phyloP scores from a whole-genome alignment of 805 yeast genomes.

The Kodamaea kaohsiungensis region DNA sequence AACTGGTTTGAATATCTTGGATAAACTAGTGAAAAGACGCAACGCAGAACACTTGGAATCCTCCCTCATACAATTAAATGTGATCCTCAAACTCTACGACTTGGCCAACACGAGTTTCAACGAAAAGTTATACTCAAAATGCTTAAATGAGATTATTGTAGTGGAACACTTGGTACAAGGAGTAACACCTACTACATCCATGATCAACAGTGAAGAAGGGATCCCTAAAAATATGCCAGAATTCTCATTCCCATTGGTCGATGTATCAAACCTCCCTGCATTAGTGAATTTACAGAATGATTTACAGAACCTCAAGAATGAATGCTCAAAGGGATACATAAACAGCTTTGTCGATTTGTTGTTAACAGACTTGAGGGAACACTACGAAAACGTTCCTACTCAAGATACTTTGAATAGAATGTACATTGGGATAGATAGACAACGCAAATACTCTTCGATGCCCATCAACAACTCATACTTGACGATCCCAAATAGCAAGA shows the following conservation, averaged over 20 bases:
- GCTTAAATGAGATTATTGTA: constrained; percentile 58
- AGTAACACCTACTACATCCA: constrained; percentile 15
- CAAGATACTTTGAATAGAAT: constrained; percentile 55
- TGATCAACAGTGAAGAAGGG: constrained; percentile 13
- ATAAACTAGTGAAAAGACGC: constrained; percentile 51
- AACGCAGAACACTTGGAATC: constrained; percentile 67
- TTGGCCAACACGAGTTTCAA: constrained; percentile 43
- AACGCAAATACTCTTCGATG: constrained; percentile 19
- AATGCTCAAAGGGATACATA: constrained; percentile 69
- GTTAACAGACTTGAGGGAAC: constrained; percentile 60
- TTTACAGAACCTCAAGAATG: constrained; percentile 55
- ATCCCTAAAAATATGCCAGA: constrained; percentile 19
- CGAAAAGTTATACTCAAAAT: constrained; percentile 48
- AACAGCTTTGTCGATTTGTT: constrained; percentile 56
- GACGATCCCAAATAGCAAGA: constrained; percentile 40
- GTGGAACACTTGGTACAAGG: constrained; percentile 64
- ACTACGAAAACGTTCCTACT: constrained; percentile 50
- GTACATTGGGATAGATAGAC: constrained; percentile 25
- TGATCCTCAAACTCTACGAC: constrained; percentile 29
- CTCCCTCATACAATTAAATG: constrained; percentile 53
- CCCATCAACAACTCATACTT: constrained; percentile 37
- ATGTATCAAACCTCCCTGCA: constrained; percentile 51
- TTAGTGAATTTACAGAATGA: constrained; percentile 51
- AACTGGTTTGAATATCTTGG: constrained; percentile 51
- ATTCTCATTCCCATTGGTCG: constrained; percentile 34